Percentiles rank a stretch among this genome's conserved stretches.
Conservation (phyloP, 2,329 filamentous ascomycete species). For the Lasiodiplodia hormozganensis region DNA sequence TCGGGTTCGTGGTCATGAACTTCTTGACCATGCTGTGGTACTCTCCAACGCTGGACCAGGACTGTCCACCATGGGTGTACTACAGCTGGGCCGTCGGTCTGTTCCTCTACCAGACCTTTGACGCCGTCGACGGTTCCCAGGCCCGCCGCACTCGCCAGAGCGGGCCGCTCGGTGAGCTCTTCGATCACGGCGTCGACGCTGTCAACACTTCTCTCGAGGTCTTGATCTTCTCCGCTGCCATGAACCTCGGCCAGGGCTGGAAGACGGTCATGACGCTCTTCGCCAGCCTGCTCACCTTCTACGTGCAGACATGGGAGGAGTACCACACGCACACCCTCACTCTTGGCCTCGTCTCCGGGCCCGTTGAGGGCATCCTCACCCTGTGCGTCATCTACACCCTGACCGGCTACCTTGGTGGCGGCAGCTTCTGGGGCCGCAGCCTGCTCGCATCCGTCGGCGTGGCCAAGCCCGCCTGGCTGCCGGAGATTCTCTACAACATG, state of each 20-base stretch:
- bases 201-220: conserved; percentile 95
- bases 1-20: conserved; percentile 88
- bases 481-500: conserved; percentile 74
- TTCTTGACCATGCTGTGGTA: conserved; percentile 94
- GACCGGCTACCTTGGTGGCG: conserved; percentile 85
- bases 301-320: conserved; percentile 98
- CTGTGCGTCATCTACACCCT: conserved; percentile 81
- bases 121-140: conserved; percentile 93
- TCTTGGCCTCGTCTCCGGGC: conserved; percentile 88
- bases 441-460: conserved; percentile 76
- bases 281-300: conserved; percentile 90
- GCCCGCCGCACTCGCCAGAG: conserved; percentile 91
- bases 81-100: conserved; percentile 86
- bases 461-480: conserved; percentile 68
- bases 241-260: conserved; percentile 95
- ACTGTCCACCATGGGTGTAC: conserved; percentile 96
- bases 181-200: conserved; percentile 95
- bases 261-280: conserved; percentile 84
- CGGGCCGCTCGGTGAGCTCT: conserved; percentile 92
- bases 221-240: conserved; percentile 86
- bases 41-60: conserved; percentile 89
- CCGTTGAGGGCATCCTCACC: conserved; percentile 91
- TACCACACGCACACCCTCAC: conserved; percentile 98
- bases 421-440: conserved; percentile 89
- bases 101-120: conserved; percentile 97